Evolutionary conservation across 306 rosid species (phyloP), one percentile per base, ranked within the genome.

Genomic region (Fagus crenata): DNA sequence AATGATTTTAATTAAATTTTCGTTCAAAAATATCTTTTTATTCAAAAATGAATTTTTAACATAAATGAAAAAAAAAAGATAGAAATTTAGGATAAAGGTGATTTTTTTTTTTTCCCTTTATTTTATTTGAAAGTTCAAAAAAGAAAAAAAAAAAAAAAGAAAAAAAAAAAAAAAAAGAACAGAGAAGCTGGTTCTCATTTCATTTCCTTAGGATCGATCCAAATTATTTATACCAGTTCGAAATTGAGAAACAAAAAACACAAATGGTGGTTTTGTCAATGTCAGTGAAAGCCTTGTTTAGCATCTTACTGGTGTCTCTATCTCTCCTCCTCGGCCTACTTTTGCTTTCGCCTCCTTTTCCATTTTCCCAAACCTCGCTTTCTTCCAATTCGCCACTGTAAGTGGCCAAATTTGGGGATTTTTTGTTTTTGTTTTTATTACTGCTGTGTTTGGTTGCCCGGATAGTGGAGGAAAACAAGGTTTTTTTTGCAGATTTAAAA

Each of bases 281-380:
- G 28, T 80, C 90, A 68, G 88, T 88, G 77, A 94, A 86, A 88
- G 90, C 91, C 75, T 68, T 85, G 1, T 92, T 90, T 75, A 84
- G 67, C 81, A 15, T 87, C 59, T 81, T 84, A 15, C 75, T 86
- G 37, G 51, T 84, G 73, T 32, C 89, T 33, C 88, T 95, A 33
- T 79, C 88, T 51, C 70, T 92, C 49, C 13, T 83, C 67, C 76
- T 89, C 75, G 46, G 81, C 61, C 55, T 89, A 6, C 54, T 87
- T 12, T 71, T 94, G 79, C 78, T 90, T 4, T 86, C 85, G 14
- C 84, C 89, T 42, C 83, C 37, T 79, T 69, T 87, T 80, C 83
- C 70, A 17, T 84, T 85, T 78, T 76, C 82, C 17, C 82, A 12
- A 40, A 40, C 78, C 53, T 82, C 40, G 1, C 22, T 87, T 82